Conservation (phyloP, 192 early-diverging fungal genomes). For the Cetraspora pellucida region DNA sequence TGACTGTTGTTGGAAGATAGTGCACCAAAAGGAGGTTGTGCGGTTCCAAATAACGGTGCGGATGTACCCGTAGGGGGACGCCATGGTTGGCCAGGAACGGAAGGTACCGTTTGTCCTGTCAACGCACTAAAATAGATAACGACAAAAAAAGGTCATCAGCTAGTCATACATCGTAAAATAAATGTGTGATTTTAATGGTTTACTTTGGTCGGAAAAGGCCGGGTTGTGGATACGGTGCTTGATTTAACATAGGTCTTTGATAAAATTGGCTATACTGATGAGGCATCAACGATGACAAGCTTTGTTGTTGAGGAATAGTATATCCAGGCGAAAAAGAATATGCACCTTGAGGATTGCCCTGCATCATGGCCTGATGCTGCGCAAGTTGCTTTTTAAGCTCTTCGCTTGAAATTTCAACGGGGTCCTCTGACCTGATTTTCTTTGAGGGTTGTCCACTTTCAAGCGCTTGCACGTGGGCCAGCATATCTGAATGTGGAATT, state of each 20-base stretch:
- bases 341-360: slow-evolving; percentile 20
- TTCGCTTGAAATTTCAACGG: slow-evolving; percentile 42
- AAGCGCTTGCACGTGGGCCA: slow-evolving; percentile 65
- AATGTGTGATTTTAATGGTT: not conserved
- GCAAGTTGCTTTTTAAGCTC: slow-evolving; percentile 50
- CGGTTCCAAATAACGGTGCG: not conserved
- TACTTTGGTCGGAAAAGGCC: slow-evolving; percentile 24
- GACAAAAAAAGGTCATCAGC: not conserved
- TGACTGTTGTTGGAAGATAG: slow-evolving; percentile 21
- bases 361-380: slow-evolving; percentile 54
- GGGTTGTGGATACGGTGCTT: not conserved
- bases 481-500: slow-evolving; percentile 79
- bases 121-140: not conserved
- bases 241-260: slow-evolving; percentile 34
- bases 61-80: slow-evolving; percentile 16
- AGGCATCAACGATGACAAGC: slow-evolving; percentile 49
- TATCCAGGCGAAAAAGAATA: not conserved
- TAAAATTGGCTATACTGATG: slow-evolving; percentile 61
- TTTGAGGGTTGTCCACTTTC: slow-evolving; percentile 47
- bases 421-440: slow-evolving; percentile 46
- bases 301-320: slow-evolving; percentile 14
- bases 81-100: slow-evolving; percentile 30
- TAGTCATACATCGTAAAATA: not conserved
- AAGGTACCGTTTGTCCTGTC: slow-evolving; percentile 16
- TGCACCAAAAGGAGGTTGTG: slow-evolving; percentile 19